phyloP scores from a whole-genome alignment of 2,329 filamentous ascomycete genomes.

The Alternaria triticina region DNA sequence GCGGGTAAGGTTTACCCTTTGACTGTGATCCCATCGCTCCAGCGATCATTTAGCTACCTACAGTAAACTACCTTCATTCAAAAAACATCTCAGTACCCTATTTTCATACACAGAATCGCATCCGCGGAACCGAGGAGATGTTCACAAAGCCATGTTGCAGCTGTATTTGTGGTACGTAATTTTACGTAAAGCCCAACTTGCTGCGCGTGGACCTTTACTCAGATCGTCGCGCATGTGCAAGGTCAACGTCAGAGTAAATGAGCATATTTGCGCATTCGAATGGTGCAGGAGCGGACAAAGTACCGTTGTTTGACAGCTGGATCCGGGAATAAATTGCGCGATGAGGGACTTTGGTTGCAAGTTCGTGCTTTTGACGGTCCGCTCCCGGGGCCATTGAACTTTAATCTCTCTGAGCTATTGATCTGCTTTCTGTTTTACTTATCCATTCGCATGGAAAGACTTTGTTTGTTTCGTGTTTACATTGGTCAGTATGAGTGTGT shows the following conservation, averaged over 20 bases:
- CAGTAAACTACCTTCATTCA: neutral
- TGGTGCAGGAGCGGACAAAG: neutral
- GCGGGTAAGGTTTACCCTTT: neutral
- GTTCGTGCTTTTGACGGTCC: neutral
- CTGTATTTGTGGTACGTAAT: constrained; percentile 13
- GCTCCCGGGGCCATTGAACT: neutral
- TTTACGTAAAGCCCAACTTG: constrained; percentile 10
- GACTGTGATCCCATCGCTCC: neutral
- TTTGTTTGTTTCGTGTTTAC: neutral
- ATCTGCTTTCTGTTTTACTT: neutral
- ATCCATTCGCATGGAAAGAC: neutral
- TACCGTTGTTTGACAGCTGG: neutral
- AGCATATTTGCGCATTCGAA: neutral
- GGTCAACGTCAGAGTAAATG: neutral
- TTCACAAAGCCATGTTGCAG: neutral
- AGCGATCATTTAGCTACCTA: neutral
- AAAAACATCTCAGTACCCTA: neutral
- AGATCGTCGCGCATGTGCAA: neutral
- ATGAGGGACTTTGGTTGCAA: neutral
- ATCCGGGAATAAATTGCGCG: neutral
- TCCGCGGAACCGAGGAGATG: constrained; percentile 17
- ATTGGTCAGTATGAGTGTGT: neutral
- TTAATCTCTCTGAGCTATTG: neutral
- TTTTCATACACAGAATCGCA: neutral
- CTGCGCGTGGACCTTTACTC: neutral